A percentile compares a stretch with the other conserved stretches of the same genome.
These are phyloP conservation scores for Steccherinum ochraceum DNA, from an alignment of 768 basidiomycete genomes.

Conservation along the genomic window DNA sequence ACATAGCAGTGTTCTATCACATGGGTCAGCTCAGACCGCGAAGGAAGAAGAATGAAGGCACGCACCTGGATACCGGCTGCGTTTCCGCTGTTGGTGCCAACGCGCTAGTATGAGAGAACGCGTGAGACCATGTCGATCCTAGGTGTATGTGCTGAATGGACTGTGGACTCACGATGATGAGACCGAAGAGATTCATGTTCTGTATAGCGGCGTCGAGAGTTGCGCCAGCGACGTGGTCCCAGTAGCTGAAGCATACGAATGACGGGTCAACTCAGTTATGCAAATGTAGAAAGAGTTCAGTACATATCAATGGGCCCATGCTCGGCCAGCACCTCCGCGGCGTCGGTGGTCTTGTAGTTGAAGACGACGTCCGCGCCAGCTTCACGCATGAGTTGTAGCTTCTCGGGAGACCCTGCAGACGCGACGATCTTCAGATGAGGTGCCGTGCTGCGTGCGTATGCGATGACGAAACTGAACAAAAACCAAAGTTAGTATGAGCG, in stretches of 20 bases:
- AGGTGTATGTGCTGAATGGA: not conserved
- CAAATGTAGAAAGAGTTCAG: no score
- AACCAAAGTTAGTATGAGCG: not conserved
- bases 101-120: not conserved
- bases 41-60: not conserved
- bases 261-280: no score
- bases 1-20: not conserved
- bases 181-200: not conserved
- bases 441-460: not conserved
- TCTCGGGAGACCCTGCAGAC: conserved; percentile 3
- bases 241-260: conserved; percentile 5
- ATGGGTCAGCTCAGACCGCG: not conserved
- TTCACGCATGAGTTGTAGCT: not conserved
- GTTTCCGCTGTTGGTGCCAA: not conserved
- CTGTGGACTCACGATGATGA: conserved; percentile 6
- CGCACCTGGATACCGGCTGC: conserved; percentile 1
- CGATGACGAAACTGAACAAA: conserved; percentile 15
- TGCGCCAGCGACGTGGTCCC: conserved; percentile 9
- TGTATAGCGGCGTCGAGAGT: conserved; percentile 2
- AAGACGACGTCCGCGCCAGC: conserved; percentile 3
- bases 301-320: conserved; percentile 8
- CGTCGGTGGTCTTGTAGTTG: conserved; percentile 6
- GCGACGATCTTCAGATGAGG: conserved; percentile 7
- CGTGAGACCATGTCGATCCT: not conserved
- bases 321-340: not conserved